Evolutionary conservation across 495 filamentous ascomycete species (phyloP), one percentile per base, ranked within the genome.

Genomic region (Annulohypoxylon stygium): DNA sequence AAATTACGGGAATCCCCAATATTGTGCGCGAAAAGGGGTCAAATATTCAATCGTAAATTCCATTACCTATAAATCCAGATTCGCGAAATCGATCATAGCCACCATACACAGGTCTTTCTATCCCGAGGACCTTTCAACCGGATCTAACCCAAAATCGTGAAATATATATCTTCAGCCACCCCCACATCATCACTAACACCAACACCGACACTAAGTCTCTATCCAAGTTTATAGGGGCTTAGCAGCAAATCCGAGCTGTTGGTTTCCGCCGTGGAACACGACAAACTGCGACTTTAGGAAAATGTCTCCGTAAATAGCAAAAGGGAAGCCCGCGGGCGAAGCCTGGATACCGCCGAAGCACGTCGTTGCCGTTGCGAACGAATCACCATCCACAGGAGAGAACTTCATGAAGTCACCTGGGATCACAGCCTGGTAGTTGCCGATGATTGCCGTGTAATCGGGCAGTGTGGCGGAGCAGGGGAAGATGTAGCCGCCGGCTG

Each of bases 281-380:
- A 91, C 92, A 69, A 92, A 95, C 79, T 93, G 90, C 77, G 87
- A 87, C 86, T 96, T 95, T 67, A 97, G 86, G 81, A 95, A 95
- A 65, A 95, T 87, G 67, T 95, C 93, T 25, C 93, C 93, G 62
- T 93, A 91, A 75, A 97, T 94, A 39, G 87, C 87, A 76, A 93
- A 89, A 16, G 83, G 86, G 43, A 93, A 84, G 37, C 88, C 88
- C 26, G 81, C 79, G 66, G 90, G 71, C 4, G 70, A 84, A 61
- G 82, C 83, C 83, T 93, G 91, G 50, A 93, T 85, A 18, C 89
- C 89, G 39, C 91, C 91, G 67, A 86, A 91, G 81, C 91, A 93
- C 63, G 79, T 83, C 9, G 79, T 84, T 2, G 81, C 81, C 12
- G 74, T 76, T n/a, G 70, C 81, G 25, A 81, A 70, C 5, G 68